Evolutionary conservation across 192 early-diverging fungal genomes (phyloP).

Genomic region (Allomyces javanicus): DNA sequence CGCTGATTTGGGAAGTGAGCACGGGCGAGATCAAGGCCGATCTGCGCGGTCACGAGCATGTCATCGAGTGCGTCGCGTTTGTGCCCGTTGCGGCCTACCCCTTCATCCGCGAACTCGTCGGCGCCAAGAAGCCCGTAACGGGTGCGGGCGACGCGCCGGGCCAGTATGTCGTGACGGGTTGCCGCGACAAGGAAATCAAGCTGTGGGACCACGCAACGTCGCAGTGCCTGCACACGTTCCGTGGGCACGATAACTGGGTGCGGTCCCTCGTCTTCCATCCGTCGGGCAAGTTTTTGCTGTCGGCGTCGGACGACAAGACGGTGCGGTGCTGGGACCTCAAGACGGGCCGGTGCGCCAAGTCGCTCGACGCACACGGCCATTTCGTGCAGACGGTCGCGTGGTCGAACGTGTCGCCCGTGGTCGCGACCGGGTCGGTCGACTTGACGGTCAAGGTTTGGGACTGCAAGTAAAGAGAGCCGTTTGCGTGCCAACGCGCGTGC

Average conservation of each 20-base stretch:
- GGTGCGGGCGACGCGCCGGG: slow-evolving; percentile 9
- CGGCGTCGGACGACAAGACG: slow-evolving; percentile 78
- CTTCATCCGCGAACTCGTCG: slow-evolving; percentile 48
- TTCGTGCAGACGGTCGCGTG: slow-evolving; percentile 75
- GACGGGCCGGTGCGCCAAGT: slow-evolving; percentile 59
- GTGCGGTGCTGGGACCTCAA: slow-evolving; percentile 76
- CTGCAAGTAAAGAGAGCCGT: slow-evolving; percentile 20
- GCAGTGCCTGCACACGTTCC: slow-evolving; percentile 53
- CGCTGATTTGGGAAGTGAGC: slow-evolving; percentile 61
- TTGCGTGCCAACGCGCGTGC: too few species aligned
- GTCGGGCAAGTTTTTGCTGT: slow-evolving; percentile 57
- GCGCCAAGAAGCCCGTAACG: slow-evolving; percentile 18
- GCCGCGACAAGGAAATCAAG: slow-evolving; percentile 76
- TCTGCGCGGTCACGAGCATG: slow-evolving; percentile 79
- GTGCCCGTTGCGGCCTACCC: slow-evolving; percentile 46
- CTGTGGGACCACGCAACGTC: slow-evolving; percentile 56
- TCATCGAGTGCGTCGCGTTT: slow-evolving; percentile 78
- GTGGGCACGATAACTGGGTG: slow-evolving; percentile 87
- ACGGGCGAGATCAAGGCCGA: slow-evolving; percentile 57
- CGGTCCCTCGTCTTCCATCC: slow-evolving; percentile 69
- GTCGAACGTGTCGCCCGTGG: slow-evolving; percentile 37
- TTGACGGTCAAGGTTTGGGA: slow-evolving; percentile 57
- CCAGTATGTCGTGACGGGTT: slow-evolving; percentile 58
- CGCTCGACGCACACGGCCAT: slow-evolving; percentile 65
- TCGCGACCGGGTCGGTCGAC: slow-evolving; percentile 77